Base-by-base conservation (phyloP, 2,329 filamentous ascomycete genomes). In the Pseudocercospora fuligena region DNA sequence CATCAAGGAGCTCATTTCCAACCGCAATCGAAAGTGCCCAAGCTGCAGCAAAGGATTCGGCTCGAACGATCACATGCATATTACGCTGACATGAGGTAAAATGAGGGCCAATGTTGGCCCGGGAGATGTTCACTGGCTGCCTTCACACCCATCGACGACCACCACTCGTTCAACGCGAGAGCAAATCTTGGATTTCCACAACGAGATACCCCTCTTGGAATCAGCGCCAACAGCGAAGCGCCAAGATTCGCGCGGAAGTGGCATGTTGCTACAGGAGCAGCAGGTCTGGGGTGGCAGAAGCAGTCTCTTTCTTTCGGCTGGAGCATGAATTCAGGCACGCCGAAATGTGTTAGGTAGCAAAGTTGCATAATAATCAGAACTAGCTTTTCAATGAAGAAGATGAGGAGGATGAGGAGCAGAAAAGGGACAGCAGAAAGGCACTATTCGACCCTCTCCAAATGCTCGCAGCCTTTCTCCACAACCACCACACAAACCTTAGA, bases 11-110 rank as follows among this genome's bases (percentile, higher is more conserved):
- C 90, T 95, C 65, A 89, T 97, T 68, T 89, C 88, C 54, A 97
- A 95, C 75, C 91, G 95, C 40, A 94, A 94, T 82, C 88, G 95
- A 72, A 98, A 98, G 80, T 99, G 95, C 76, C 95, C 95, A 2
- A 94, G 92, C 73, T 99, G 96, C 84, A 93, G 91, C 74, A 92
- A 91, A 80, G 89, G 92, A 3, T 99, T 99, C 78, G 94, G 97
- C 75, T 91, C 89, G 78, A 91, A 91, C 80, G 95, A 99, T 78
- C 89, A 93, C 68, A 96, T 97, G 92, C 82, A 76, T 36, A 81
- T 84, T 53, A 73, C 75, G 14, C 67, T 79, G 49, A 74, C 74
- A 29, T 76, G 72, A 75, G 29, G 16, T 8, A 51, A 19, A 29
- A 19, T 12, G 43, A 54, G 57, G 40, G 57, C 40, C 57, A 19